phyloP scores from a whole-genome alignment of 306 rosid species.

The Inga leiocalycina region DNA sequence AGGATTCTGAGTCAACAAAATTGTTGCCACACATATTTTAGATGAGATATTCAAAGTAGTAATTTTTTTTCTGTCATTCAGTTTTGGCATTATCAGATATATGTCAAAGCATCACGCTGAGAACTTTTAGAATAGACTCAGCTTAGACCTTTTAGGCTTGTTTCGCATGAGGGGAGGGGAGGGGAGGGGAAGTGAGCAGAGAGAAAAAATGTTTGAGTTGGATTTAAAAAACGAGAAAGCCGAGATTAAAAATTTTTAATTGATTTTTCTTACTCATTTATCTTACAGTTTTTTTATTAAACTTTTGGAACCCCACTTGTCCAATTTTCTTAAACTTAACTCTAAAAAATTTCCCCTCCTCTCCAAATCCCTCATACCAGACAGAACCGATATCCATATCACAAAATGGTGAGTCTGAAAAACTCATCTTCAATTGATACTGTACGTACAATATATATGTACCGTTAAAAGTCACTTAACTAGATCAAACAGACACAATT shows the following conservation, averaged over 20 bases:
- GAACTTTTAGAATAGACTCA: conserved; percentile 1
- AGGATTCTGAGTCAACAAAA: conserved; percentile 32
- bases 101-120: conserved; percentile 12
- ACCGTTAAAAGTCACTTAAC: neutral
- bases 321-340: too few relatives aligned
- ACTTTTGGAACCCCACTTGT: too few relatives aligned
- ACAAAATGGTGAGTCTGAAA: neutral
- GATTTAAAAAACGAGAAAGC: too few relatives aligned
- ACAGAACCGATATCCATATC: neutral
- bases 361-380: too few relatives aligned
- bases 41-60: conserved; percentile 29
- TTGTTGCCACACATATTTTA: conserved; percentile 16
- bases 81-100: neutral
- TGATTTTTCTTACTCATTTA: too few relatives aligned
- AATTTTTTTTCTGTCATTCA: conserved; percentile 8
- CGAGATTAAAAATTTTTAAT: too few relatives aligned
- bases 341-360: too few relatives aligned
- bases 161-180: too few relatives aligned
- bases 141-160: neutral
- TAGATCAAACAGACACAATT: neutral
- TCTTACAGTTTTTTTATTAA: too few relatives aligned
- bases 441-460: neutral
- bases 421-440: neutral
- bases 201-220: too few relatives aligned
- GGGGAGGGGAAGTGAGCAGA: too few relatives aligned